Evolutionary conservation across 345 rosid species (phyloP).

Genomic region (Gossypium raimondii): DNA sequence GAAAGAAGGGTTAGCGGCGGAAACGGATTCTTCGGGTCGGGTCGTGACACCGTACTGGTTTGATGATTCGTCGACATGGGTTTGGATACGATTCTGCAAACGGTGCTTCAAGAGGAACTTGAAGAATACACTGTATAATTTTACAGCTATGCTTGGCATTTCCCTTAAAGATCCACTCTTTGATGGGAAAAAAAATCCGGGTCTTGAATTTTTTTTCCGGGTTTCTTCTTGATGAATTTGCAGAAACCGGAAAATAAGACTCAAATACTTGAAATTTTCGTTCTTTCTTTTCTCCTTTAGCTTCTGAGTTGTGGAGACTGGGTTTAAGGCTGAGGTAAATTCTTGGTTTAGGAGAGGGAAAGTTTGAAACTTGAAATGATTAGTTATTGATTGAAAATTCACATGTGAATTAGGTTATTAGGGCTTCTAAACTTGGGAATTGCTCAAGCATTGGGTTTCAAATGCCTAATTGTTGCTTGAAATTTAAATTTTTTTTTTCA

Average conservation of each 20-base stretch:
- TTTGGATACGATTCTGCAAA: slow-evolving; percentile 68
- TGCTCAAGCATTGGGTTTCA: not conserved
- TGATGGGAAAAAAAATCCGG: not conserved
- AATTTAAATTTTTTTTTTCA: too few species aligned
- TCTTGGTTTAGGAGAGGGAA: slow-evolving; percentile 4
- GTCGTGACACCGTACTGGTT: slow-evolving; percentile 63
- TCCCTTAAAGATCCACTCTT: not conserved
- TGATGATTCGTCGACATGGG: slow-evolving; percentile 39
- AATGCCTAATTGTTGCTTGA: too few species aligned
- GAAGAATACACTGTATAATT: slow-evolving; percentile 90
- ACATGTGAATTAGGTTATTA: slow-evolving; percentile 34
- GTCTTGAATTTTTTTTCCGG: not conserved
- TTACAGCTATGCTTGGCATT: slow-evolving; percentile 88
- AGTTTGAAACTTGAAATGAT: not conserved
- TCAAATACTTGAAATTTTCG: not conserved
- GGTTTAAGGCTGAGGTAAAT: slow-evolving; percentile 9
- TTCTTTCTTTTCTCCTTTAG: too few species aligned
- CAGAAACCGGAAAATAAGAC: slow-evolving; percentile 4
- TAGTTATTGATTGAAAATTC: not conserved
- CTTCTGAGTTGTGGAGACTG: not conserved
- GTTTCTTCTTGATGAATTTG: slow-evolving; percentile 1
- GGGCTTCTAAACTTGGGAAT: slow-evolving; percentile 27
- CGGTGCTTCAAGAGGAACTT: slow-evolving; percentile 82
- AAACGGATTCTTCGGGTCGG: slow-evolving; percentile 78
- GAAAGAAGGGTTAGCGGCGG: slow-evolving; percentile 77